Evolutionary conservation across 2,329 filamentous ascomycete genomes (phyloP), one percentile per base, ranked within the genome.

Genomic region (Thielaviopsis cerberus): DNA sequence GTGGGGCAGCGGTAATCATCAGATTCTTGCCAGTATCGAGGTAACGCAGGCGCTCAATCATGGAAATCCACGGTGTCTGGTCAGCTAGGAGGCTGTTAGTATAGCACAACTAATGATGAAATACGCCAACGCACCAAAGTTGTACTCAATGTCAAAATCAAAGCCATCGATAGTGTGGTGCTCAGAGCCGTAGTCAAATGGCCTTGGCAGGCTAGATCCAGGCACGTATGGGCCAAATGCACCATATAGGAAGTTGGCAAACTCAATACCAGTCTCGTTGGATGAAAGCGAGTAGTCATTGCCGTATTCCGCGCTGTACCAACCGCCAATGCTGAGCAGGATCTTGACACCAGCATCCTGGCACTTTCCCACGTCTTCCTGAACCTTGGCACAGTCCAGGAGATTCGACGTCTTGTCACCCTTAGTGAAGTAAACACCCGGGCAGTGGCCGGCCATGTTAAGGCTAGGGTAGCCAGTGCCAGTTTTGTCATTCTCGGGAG

Each of bases 1-100:
- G 71, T 23, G 74, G 74, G 26, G 73, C 72, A 58, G 67, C 73
- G 5, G 72, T 71, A 53, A 77, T 69, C 63, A 71, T 66, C 48
- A 71, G 58, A 1, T 52, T 3, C 63, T 60, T 27, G 30, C 61
- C 59, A 1, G 64, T 59, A 58, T 67, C 65, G 20, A 67, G 65
- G 10, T 59, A 37, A 41, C 71, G 71, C 54, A 73, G 64, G 27
- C 58, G 63, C 25, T 72, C 62, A 48, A 70, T 66, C 68, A 73
- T 70, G 59, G 65, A 65, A 55, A 73, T 67, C 62, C 69, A 72
- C 15, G 71, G 69, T 3, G 56, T 61, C 54, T 70, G 68, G 55
- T 65, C 70, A 69, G 34, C 3, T 53, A 23, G 57, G 24, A 27
- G 51, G 34, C 8, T 27, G 48, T 51, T 54, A 48, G 56, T 52